phyloP scores from a whole-genome alignment of 2,329 filamentous ascomycete species.

The Pseudogymnoascus sp. region DNA sequence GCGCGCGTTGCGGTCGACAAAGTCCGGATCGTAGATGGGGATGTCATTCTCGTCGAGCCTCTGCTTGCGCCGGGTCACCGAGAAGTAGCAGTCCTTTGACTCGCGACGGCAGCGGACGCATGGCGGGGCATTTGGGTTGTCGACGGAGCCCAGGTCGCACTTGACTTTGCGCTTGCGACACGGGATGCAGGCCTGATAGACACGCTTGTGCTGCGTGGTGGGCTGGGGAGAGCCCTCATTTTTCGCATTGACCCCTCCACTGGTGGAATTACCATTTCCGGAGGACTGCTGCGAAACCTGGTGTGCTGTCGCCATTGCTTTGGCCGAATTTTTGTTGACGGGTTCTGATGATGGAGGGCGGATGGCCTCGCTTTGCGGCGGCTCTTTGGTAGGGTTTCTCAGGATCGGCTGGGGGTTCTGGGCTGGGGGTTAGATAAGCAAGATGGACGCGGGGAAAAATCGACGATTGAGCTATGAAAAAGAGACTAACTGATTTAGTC shows the following conservation, averaged over 20 bases:
- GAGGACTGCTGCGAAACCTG: not conserved
- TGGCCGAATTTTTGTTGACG: not conserved
- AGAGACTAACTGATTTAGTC: not conserved
- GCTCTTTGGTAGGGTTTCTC: not conserved
- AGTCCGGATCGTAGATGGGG: conserved; percentile 46
- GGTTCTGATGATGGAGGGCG: not conserved
- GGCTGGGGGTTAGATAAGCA: not conserved
- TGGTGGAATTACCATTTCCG: not conserved
- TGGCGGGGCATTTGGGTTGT: conserved; percentile 87
- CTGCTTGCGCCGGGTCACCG: conserved; percentile 84
- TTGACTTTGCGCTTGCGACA: conserved; percentile 48
- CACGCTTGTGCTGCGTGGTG: conserved; percentile 28
- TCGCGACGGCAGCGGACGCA: conserved; percentile 91
- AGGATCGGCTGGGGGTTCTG: too few species aligned
- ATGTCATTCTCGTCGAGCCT: conserved; percentile 47
- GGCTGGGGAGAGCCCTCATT: conserved; percentile 5
- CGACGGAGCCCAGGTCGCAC: conserved; percentile 63
- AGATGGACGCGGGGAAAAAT: not conserved
- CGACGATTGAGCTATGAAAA: not conserved
- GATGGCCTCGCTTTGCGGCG: conserved; percentile 4
- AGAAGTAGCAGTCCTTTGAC: conserved; percentile 96
- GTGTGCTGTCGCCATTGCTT: not conserved
- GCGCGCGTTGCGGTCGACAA: conserved; percentile 64
- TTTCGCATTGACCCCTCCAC: not conserved
- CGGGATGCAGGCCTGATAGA: conserved; percentile 40